Conservation (phyloP, 2,329 filamentous ascomycete genomes). For the Pseudopyricularia javanii region DNA sequence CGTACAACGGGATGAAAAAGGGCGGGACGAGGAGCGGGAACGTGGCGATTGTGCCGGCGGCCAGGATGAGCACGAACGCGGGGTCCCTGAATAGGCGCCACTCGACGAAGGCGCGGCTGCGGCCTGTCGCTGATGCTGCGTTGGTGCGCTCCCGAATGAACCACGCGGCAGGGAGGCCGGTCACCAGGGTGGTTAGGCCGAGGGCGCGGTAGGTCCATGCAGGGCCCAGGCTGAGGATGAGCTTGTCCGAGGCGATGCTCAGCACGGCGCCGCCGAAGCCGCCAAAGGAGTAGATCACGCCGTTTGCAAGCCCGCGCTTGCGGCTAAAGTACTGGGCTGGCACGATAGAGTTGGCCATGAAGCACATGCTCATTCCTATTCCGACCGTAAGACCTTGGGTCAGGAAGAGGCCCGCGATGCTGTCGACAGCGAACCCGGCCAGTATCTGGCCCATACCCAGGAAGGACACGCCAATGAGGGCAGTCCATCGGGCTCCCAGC, state of each 20-base stretch:
- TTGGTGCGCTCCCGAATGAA: conserved; percentile 33
- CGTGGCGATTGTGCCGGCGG: conserved; percentile 40
- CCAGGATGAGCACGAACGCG: conserved; percentile 38
- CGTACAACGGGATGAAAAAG: conserved; percentile 48
- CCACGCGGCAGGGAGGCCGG: conserved; percentile 41
- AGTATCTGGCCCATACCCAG: conserved; percentile 35
- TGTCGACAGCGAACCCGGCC: conserved; percentile 30
- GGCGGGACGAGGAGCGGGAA: conserved; percentile 50
- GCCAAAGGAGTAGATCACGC: conserved; percentile 28
- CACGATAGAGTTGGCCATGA: conserved; percentile 27
- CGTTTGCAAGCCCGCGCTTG: conserved; percentile 32
- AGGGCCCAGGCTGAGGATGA: conserved; percentile 27
- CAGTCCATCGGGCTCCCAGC: conserved; percentile 33
- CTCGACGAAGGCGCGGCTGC: not conserved
- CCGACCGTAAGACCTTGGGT: conserved; percentile 23
- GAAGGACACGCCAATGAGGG: conserved; percentile 33
- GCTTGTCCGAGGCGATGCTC: conserved; percentile 24
- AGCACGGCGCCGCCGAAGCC: conserved; percentile 35
- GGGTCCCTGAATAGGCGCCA: conserved; percentile 38
- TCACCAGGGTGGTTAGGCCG: conserved; percentile 36
- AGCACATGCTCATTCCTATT: conserved; percentile 19
- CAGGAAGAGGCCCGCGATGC: conserved; percentile 33
- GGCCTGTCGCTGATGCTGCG: not conserved
- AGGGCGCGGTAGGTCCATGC: conserved; percentile 41
- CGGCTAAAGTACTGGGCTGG: conserved; percentile 34